Conservation (phyloP, 1,284 basidiomycete genomes). For the Sporisorium scitamineum region DNA sequence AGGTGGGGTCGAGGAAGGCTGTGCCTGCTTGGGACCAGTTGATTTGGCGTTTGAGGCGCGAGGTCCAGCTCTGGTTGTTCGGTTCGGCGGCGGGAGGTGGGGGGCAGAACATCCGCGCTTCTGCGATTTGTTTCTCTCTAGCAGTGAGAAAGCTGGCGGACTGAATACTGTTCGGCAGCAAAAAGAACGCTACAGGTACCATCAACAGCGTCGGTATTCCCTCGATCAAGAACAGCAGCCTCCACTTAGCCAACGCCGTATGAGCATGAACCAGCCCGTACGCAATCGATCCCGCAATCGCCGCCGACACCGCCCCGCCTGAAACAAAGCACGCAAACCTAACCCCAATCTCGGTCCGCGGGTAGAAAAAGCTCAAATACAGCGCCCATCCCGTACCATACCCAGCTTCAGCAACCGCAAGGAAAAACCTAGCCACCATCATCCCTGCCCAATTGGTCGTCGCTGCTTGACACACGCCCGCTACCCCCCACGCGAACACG, state of each 20-base stretch:
- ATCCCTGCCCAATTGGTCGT: constrained; percentile 54
- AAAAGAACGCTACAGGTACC: constrained; percentile 50
- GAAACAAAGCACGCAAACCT: constrained; percentile 57
- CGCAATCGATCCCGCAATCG: constrained; percentile 60
- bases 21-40: constrained; percentile 33
- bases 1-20: constrained; percentile 57
- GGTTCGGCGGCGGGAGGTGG: constrained; percentile 18
- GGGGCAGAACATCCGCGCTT: constrained; percentile 49
- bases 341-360: constrained; percentile 60
- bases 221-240: constrained; percentile 64
- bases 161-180: constrained; percentile 58
- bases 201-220: constrained; percentile 60
- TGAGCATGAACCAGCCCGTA: constrained; percentile 61
- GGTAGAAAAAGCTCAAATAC: constrained; percentile 64
- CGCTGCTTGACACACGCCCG: constrained; percentile 55
- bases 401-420: constrained; percentile 61
- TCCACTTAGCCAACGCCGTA: constrained; percentile 48
- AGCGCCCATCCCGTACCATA: constrained; percentile 61
- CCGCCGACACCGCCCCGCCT: constrained; percentile 34
- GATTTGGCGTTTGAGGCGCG: constrained; percentile 12
- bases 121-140: constrained; percentile 57
- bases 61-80: neutral
- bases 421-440: constrained; percentile 59
- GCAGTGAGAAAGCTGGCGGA: constrained; percentile 55
- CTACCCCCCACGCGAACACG: constrained; percentile 59